Conservation (phyloP, 2,329 filamentous ascomycete species). For the Ophiostoma montium region DNA sequence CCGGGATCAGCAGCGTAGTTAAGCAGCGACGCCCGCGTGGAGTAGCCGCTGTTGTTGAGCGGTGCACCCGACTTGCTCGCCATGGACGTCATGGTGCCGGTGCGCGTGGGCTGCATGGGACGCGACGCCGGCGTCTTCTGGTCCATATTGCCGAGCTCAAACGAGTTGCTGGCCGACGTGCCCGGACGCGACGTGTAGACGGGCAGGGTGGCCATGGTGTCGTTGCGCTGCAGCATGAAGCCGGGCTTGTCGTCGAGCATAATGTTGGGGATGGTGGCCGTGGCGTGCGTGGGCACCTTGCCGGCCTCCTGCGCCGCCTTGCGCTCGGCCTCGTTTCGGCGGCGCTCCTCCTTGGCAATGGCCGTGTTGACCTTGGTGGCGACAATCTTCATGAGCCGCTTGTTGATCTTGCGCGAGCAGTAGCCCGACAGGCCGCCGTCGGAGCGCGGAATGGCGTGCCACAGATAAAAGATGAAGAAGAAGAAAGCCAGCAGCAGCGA, state of each 20-base stretch:
- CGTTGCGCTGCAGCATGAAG: slow-evolving; percentile 37
- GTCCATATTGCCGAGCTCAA: slow-evolving; percentile 38
- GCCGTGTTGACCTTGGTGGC: slow-evolving; percentile 79
- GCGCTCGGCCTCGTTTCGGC: slow-evolving; percentile 35
- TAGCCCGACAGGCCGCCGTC: slow-evolving; percentile 75
- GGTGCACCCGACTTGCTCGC: slow-evolving; percentile 5
- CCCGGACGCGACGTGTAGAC: slow-evolving; percentile 45
- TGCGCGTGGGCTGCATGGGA: slow-evolving; percentile 24
- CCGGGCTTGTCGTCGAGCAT: slow-evolving; percentile 28
- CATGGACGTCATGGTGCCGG: slow-evolving; percentile 17
- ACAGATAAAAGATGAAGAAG: slow-evolving; percentile 80
- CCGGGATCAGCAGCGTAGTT: slow-evolving; percentile 19
- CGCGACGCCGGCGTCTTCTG: slow-evolving; percentile 36
- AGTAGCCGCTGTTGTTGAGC: slow-evolving; percentile 14
- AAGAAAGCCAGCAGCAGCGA: slow-evolving; percentile 59
- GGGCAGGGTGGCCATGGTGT: slow-evolving; percentile 48
- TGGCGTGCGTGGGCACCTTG: slow-evolving; percentile 36
- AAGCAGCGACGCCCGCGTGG: slow-evolving; percentile 19
- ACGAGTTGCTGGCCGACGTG: slow-evolving; percentile 30
- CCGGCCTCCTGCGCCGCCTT: slow-evolving; percentile 40
- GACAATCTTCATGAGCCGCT: slow-evolving; percentile 70
- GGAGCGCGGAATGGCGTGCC: slow-evolving; percentile 72
- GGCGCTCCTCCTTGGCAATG: slow-evolving; percentile 60
- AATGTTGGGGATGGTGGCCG: slow-evolving; percentile 51
- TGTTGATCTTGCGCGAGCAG: slow-evolving; percentile 85